Conservation (phyloP, 768 basidiomycete species). For the Gautieria morchelliformis region DNA sequence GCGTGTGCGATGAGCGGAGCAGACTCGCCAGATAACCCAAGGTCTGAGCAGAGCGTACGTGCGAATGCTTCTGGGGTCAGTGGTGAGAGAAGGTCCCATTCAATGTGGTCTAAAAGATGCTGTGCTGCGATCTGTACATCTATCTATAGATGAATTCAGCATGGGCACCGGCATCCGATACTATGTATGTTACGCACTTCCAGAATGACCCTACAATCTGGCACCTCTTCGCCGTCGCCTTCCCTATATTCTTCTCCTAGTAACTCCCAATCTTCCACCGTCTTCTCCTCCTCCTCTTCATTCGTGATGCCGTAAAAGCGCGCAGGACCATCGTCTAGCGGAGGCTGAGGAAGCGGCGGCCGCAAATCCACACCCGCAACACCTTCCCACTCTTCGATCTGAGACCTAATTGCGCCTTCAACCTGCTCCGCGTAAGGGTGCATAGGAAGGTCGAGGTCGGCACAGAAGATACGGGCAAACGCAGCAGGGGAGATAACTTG, state of each 20-base stretch:
- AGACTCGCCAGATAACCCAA: slow-evolving; percentile 84
- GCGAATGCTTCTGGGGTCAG: slow-evolving; percentile 87
- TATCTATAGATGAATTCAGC: slow-evolving; percentile 44
- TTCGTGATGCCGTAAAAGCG: slow-evolving; percentile 7
- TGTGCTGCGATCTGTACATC: slow-evolving; percentile 93
- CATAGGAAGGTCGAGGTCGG: slow-evolving; percentile 72
- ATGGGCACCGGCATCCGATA: neutral
- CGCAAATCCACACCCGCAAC: slow-evolving; percentile 72
- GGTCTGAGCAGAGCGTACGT: slow-evolving; percentile 66
- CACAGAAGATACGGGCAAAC: slow-evolving; percentile 82
- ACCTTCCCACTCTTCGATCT: slow-evolving; percentile 83
- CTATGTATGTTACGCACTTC: slow-evolving; percentile 39
- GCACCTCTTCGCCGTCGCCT: slow-evolving; percentile 41
- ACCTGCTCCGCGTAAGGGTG: slow-evolving; percentile 66
- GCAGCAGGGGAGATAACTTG: slow-evolving; percentile 71
- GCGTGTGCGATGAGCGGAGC: slow-evolving; percentile 86
- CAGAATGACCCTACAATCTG: slow-evolving; percentile 75
- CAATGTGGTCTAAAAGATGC: slow-evolving; percentile 90
- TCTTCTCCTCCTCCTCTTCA: slow-evolving; percentile 15
- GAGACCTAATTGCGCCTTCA: slow-evolving; percentile 79
- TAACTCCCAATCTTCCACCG: slow-evolving; percentile 42
- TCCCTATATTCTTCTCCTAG: slow-evolving; percentile 30
- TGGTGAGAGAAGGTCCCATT: slow-evolving; percentile 95
- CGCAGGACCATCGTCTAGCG: slow-evolving; percentile 15
- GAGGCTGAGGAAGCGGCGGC: slow-evolving; percentile 9